Conservation (phyloP, 805 yeast genomes). For the Ogataea chonburiensis region DNA sequence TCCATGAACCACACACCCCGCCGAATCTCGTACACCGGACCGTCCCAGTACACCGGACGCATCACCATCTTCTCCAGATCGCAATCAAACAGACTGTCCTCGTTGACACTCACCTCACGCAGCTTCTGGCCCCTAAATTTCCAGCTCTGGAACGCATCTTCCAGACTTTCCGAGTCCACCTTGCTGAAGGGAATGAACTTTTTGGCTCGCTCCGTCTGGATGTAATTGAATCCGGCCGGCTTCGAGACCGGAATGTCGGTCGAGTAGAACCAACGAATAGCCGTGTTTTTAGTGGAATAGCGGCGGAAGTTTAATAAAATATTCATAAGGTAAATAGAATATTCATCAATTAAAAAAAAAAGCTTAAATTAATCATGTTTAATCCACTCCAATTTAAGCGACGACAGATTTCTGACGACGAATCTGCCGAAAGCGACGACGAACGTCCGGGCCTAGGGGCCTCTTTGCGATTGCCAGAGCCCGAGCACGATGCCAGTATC, state of each 20-base stretch:
- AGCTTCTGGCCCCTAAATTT: background rate
- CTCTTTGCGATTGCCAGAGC: background rate
- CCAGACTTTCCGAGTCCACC: slow-evolving; percentile 62
- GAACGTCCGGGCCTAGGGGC: slow-evolving; percentile 7
- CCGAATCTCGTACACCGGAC: slow-evolving; percentile 78
- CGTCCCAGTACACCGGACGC: slow-evolving; percentile 82
- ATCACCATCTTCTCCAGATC: slow-evolving; percentile 54
- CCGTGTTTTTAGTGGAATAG: slow-evolving; percentile 3
- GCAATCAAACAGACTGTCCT: slow-evolving; percentile 77
- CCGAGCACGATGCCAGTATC: background rate
- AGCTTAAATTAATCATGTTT: slow-evolving; percentile 8
- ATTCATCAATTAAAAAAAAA: no score
- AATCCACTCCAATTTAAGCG: slow-evolving; percentile 10
- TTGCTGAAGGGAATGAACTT: slow-evolving; percentile 68
- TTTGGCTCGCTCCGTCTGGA: slow-evolving; percentile 47
- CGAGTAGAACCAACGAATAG: slow-evolving; percentile 70
- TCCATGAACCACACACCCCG: slow-evolving; percentile 83
- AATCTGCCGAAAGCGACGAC: slow-evolving; percentile 1
- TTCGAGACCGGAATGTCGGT: slow-evolving; percentile 71
- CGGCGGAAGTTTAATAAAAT: background rate
- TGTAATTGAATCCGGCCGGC: slow-evolving; percentile 60
- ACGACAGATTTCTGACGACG: slow-evolving; percentile 6
- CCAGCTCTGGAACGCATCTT: slow-evolving; percentile 41
- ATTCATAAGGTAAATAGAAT: slow-evolving; percentile 1
- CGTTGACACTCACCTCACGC: slow-evolving; percentile 60